Conservation (phyloP, 1,139 yeast genomes). For the Debaryomyces sp. region DNA sequence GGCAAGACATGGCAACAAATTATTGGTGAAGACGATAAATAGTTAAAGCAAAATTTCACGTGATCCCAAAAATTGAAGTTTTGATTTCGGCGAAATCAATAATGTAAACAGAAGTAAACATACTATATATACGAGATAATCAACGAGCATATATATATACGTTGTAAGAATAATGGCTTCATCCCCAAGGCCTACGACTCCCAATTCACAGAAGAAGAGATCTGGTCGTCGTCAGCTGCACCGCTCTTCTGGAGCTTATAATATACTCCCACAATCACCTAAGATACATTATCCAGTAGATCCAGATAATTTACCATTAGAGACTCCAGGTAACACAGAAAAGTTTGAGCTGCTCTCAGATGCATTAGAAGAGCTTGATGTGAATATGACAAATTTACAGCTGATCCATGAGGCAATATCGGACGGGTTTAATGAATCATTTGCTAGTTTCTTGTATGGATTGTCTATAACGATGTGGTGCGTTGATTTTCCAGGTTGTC, state of each 20-base stretch:
- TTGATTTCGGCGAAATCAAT: background rate
- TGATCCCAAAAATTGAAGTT: background rate
- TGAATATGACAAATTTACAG: constrained; percentile 48
- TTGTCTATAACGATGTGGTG: constrained; percentile 68
- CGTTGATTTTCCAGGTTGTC: constrained; percentile 55
- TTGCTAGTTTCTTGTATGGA: constrained; percentile 64
- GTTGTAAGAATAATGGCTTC: constrained; percentile 13
- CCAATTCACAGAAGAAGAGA: constrained; percentile 14
- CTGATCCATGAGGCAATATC: constrained; percentile 52
- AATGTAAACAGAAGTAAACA: constrained; percentile 1
- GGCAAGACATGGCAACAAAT: constrained; percentile 86
- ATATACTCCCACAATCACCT: constrained; percentile 43
- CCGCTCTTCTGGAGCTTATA: constrained; percentile 45
- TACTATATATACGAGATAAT: background rate
- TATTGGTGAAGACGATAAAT: constrained; percentile 56
- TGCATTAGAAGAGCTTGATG: constrained; percentile 53
- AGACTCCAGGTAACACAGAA: constrained; percentile 31
- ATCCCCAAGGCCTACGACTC: constrained; percentile 25
- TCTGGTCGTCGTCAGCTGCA: constrained; percentile 31
- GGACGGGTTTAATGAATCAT: constrained; percentile 60
- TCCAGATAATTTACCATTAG: constrained; percentile 42
- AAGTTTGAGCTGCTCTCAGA: constrained; percentile 51
- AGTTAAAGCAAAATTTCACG: background rate
- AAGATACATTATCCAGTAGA: constrained; percentile 47
- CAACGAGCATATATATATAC: background rate